These are phyloP conservation scores for Wickerhamiella lipophila DNA, from an alignment of 805 yeast genomes.

Conservation along the genomic window DNA sequence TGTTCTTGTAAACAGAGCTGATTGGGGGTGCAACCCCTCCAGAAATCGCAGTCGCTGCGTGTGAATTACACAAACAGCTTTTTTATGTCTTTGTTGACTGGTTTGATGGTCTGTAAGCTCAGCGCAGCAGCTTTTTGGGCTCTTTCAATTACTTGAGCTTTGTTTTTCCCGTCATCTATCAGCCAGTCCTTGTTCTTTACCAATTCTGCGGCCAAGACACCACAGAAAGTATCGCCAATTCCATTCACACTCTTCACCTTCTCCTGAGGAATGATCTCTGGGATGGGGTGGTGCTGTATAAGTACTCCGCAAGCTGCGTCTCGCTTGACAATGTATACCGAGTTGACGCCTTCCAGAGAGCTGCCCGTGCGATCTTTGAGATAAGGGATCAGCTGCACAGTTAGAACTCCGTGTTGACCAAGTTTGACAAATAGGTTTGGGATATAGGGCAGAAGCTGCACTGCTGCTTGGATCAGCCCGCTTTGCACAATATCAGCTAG, in stretches of 20 bases:
- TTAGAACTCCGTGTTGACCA: slow-evolving; percentile 51
- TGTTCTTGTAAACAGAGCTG: no score
- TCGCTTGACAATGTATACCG: slow-evolving; percentile 19
- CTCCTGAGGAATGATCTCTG: slow-evolving; percentile 29
- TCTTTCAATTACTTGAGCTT: slow-evolving; percentile 22
- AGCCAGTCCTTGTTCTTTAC: slow-evolving; percentile 26
- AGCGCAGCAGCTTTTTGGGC: slow-evolving; percentile 31
- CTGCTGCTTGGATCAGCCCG: slow-evolving; percentile 47
- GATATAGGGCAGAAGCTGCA: slow-evolving; percentile 61
- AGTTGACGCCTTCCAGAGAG: slow-evolving; percentile 16
- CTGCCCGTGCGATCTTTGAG: slow-evolving; percentile 22
- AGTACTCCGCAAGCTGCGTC: slow-evolving; percentile 36
- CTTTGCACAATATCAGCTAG: slow-evolving; percentile 25
- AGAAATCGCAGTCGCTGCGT: no score
- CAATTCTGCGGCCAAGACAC: slow-evolving; percentile 41
- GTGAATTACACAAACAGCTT: slow-evolving; percentile 5
- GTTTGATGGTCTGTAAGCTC: slow-evolving; percentile 25
- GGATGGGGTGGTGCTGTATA: slow-evolving; percentile 46
- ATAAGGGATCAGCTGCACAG: slow-evolving; percentile 29
- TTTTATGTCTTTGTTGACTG: slow-evolving; percentile 23
- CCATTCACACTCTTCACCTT: slow-evolving; percentile 61
- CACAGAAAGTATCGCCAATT: slow-evolving; percentile 75
- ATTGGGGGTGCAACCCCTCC: no score
- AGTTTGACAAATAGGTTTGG: slow-evolving; percentile 55
- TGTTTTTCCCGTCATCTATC: slow-evolving; percentile 24